A percentile compares a stretch with the other conserved stretches of the same genome.
Evolutionary conservation across 179 eudicot genomes (phyloP).

Genomic region (Camellia oleifera): DNA sequence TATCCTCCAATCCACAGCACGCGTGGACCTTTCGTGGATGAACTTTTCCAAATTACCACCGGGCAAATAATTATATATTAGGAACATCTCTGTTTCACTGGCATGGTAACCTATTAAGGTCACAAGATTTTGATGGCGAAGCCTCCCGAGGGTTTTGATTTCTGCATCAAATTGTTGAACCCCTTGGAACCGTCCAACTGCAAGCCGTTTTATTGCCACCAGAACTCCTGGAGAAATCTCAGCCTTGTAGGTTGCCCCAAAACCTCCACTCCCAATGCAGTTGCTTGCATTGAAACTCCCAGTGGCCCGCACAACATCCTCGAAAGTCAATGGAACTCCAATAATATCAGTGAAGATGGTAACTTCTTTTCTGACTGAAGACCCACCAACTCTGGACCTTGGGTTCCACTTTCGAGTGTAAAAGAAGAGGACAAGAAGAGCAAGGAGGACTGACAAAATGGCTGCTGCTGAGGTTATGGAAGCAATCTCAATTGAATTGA

Average conservation of each 20-base stretch:
- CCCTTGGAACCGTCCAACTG: conserved; percentile 62
- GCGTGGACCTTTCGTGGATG: conserved; percentile 51
- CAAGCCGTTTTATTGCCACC: conserved; percentile 55
- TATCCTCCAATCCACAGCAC: conserved; percentile 55
- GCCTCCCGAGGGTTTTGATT: conserved; percentile 53
- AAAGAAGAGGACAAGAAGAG: conserved; percentile 43
- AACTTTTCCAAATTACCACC: conserved; percentile 66
- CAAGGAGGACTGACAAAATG: conserved; percentile 52
- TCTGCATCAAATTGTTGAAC: conserved; percentile 64
- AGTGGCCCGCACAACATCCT: conserved; percentile 57
- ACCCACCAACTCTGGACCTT: conserved; percentile 35
- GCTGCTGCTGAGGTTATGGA: conserved; percentile 54
- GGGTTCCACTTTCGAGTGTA: conserved; percentile 50
- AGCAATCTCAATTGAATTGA: conserved; percentile 51
- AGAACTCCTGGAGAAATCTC: conserved; percentile 49
- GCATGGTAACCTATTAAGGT: conserved; percentile 59
- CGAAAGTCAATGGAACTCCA: conserved; percentile 47
- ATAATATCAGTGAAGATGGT: conserved; percentile 47
- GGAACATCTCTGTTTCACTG: conserved; percentile 62
- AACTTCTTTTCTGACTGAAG: conserved; percentile 41
- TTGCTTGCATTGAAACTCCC: conserved; percentile 55
- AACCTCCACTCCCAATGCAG: conserved; percentile 64
- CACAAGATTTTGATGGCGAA: conserved; percentile 53
- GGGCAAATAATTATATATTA: conserved; percentile 52
- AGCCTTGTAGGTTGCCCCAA: conserved; percentile 63